Conservation (phyloP, 2,329 filamentous ascomycete genomes). For the Alternaria ventricosa region DNA sequence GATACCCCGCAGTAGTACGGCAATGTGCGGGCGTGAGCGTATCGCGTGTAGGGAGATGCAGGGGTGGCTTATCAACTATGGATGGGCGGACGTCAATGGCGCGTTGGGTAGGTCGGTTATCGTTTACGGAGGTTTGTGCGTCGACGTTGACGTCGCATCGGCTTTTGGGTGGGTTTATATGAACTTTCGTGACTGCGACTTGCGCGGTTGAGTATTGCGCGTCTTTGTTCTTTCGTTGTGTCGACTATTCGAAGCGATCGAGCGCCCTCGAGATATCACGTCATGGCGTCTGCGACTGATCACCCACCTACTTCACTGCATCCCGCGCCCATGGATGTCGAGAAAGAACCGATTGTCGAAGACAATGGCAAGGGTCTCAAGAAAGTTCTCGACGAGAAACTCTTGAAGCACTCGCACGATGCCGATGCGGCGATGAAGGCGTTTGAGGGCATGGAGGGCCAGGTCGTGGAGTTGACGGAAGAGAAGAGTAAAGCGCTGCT, state of each 20-base stretch:
- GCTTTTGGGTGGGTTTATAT: not conserved
- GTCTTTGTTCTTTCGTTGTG: not conserved
- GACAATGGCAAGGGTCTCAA: conserved; percentile 8
- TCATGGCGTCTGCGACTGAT: conserved; percentile 6
- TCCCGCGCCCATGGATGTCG: conserved; percentile 7
- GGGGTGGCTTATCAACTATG: conserved; percentile 23
- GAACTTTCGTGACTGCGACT: not conserved
- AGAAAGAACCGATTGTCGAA: conserved; percentile 24
- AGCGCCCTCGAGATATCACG: not conserved
- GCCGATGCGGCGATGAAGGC: conserved; percentile 67
- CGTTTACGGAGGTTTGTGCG: not conserved
- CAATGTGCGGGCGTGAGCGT: conserved; percentile 10
- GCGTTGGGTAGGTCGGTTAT: conserved; percentile 11
- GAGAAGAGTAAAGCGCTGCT: conserved; percentile 65
- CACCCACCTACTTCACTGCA: not conserved
- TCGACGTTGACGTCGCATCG: not conserved
- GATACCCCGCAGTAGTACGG: conserved; percentile 22
- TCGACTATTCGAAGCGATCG: not conserved
- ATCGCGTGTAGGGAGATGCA: conserved; percentile 2
- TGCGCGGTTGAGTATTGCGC: not conserved
- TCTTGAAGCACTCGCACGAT: conserved; percentile 61
- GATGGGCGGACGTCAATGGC: conserved; percentile 15
- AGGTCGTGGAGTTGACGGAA: conserved; percentile 61
- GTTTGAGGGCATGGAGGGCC: conserved; percentile 57
- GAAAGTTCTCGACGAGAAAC: conserved; percentile 28